phyloP scores from a whole-genome alignment of 176 grass and related monocot genomes.

The Oryza brachyantha region DNA sequence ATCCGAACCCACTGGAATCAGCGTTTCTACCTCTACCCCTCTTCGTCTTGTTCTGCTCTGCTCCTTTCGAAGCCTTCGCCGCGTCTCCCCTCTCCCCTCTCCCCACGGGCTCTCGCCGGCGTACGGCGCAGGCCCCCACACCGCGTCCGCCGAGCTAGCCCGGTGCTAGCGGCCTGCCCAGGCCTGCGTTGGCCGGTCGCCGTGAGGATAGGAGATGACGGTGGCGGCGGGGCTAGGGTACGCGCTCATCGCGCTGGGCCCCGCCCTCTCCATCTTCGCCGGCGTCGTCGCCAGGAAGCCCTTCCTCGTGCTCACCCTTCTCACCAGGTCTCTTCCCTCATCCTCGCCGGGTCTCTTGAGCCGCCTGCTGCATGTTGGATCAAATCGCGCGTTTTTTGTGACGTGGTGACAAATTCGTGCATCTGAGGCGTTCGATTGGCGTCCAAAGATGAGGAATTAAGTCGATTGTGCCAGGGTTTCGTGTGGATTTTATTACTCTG shows the following conservation, averaged over 20 bases:
- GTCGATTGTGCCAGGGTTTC: slow-evolving; percentile 22
- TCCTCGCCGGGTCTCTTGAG: neutral
- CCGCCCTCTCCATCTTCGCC: slow-evolving; percentile 80
- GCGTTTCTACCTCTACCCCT: too few relatives aligned
- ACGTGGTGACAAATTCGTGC: neutral
- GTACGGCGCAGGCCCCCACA: neutral
- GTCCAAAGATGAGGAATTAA: neutral
- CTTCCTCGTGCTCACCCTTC: slow-evolving; percentile 92
- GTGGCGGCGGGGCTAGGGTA: slow-evolving; percentile 77
- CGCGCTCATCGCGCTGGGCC: slow-evolving; percentile 77
- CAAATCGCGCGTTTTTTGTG: neutral
- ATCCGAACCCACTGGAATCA: neutral
- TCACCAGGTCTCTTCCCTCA: slow-evolving; percentile 55
- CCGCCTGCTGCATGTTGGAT: neutral
- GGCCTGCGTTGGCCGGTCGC: neutral
- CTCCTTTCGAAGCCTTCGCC: neutral
- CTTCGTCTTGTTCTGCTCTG: neutral
- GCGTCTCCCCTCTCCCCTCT: neutral
- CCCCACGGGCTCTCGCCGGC: neutral
- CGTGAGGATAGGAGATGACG: slow-evolving; percentile 67
- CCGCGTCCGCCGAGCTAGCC: neutral
- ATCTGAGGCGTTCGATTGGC: neutral
- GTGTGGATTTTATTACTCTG: neutral
- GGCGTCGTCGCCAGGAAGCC: slow-evolving; percentile 79
- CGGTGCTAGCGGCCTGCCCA: neutral